Percentiles rank a stretch among this genome's conserved stretches.
These are phyloP conservation scores for Aspergillus tubingensis DNA, from an alignment of 2,329 filamentous ascomycete species.

Conservation along the genomic window DNA sequence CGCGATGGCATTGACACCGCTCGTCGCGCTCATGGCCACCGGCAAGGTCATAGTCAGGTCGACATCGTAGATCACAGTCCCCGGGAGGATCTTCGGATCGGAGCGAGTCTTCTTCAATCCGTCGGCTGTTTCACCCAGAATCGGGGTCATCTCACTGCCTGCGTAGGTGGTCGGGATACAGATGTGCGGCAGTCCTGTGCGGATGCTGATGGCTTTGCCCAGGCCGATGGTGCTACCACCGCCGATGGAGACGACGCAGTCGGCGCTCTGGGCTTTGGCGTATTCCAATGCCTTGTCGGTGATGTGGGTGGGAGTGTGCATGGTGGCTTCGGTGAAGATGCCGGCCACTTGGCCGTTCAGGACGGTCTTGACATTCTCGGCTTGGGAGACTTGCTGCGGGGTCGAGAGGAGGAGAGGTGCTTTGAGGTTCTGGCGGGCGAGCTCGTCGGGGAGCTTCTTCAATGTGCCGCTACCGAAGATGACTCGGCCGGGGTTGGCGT, in stretches of 20 bases:
- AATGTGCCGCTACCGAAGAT: constrained; percentile 60
- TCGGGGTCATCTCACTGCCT: constrained; percentile 66
- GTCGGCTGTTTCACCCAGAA: constrained; percentile 62
- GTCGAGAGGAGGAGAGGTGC: constrained; percentile 60
- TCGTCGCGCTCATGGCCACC: constrained; percentile 54
- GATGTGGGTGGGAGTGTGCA: constrained; percentile 63
- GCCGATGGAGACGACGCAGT: constrained; percentile 62
- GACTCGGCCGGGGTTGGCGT: constrained; percentile 55
- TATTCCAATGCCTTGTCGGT: constrained; percentile 59
- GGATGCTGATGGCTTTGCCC: constrained; percentile 59
- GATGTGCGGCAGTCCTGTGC: constrained; percentile 58
- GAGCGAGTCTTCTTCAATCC: constrained; percentile 60
- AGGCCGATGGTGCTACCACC: constrained; percentile 64
- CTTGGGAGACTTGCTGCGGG: constrained; percentile 53
- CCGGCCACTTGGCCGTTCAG: constrained; percentile 52
- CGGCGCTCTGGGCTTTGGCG: constrained; percentile 49
- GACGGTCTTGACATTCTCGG: constrained; percentile 47
- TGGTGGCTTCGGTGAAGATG: constrained; percentile 58
- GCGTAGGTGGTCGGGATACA: constrained; percentile 65
- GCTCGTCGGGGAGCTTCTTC: constrained; percentile 49
- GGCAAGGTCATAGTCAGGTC: constrained; percentile 63
- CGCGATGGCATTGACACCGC: constrained; percentile 67
- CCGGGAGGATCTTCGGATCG: constrained; percentile 62
- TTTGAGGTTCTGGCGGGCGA: constrained; percentile 49
- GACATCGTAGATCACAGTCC: constrained; percentile 66